These are phyloP conservation scores for Zoysia pacifica DNA, from an alignment of 176 grass and related monocot genomes.

Conservation along the genomic window DNA sequence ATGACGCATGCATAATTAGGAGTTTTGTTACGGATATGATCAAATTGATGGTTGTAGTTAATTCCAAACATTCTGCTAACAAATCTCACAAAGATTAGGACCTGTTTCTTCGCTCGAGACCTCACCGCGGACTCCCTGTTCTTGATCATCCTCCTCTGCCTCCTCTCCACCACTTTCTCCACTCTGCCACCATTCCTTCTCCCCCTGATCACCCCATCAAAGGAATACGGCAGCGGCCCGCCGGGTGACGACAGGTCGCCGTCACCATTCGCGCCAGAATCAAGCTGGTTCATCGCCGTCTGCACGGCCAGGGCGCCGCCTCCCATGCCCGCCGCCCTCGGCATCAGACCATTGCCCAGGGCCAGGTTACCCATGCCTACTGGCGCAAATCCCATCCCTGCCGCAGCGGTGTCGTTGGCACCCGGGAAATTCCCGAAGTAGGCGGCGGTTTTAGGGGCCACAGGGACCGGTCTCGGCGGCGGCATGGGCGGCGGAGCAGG, in stretches of 20 bases:
- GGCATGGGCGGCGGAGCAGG: slow-evolving; percentile 23
- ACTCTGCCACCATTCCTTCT: slow-evolving; percentile 52
- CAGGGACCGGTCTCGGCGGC: slow-evolving; percentile 44
- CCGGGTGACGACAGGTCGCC: slow-evolving; percentile 62
- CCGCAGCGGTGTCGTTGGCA: slow-evolving; percentile 36
- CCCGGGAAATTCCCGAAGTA: slow-evolving; percentile 50
- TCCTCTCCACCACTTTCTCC: slow-evolving; percentile 88
- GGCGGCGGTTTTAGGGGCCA: slow-evolving; percentile 38
- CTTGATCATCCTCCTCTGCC: slow-evolving; percentile 96
- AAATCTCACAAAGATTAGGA: slow-evolving; percentile 8
- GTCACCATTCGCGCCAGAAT: slow-evolving; percentile 54
- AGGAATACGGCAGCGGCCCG: slow-evolving; percentile 55
- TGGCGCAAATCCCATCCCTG: slow-evolving; percentile 37
- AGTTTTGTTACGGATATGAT: too few species aligned
- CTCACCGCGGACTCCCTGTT: slow-evolving; percentile 86
- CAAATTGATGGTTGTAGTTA: too few species aligned
- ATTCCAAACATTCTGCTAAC: background rate
- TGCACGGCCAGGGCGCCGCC: slow-evolving; percentile 31
- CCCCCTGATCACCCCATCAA: slow-evolving; percentile 58
- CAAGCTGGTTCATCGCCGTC: slow-evolving; percentile 35
- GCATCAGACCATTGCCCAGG: slow-evolving; percentile 50
- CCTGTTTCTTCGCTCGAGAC: slow-evolving; percentile 89
- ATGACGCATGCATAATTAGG: too few species aligned
- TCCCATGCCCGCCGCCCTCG: slow-evolving; percentile 41
- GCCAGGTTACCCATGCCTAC: slow-evolving; percentile 47